phyloP scores from a whole-genome alignment of 2,329 filamentous ascomycete genomes.

The Grosmannia penicillata region DNA sequence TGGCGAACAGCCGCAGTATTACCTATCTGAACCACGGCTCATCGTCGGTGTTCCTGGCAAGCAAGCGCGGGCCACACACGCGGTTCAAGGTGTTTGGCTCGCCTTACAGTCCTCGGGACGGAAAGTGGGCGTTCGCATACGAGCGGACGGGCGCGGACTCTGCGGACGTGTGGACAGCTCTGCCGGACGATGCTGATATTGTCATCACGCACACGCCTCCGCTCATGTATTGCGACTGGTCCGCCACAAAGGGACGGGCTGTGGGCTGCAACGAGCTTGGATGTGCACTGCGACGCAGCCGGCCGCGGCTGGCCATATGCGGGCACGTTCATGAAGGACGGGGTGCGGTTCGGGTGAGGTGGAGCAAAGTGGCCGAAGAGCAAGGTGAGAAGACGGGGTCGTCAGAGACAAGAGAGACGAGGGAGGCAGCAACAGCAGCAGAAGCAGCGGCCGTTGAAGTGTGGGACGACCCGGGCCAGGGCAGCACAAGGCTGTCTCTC shows the following conservation, averaged over 20 bases:
- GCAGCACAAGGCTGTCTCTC: constrained; percentile 47
- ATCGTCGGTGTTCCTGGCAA: constrained; percentile 36
- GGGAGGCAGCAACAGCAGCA: constrained; percentile 20
- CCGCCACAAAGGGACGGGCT: constrained; percentile 18
- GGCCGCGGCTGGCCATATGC: constrained; percentile 51
- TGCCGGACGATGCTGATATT: constrained; percentile 48
- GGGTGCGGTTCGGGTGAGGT: constrained; percentile 47
- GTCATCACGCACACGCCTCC: constrained; percentile 60
- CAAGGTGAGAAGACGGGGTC: constrained; percentile 21
- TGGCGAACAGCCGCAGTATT: constrained; percentile 39
- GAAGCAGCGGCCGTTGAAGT: constrained; percentile 13
- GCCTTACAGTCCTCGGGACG: constrained; percentile 43
- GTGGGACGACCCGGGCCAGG: constrained; percentile 45
- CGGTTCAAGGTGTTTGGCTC: constrained; percentile 57
- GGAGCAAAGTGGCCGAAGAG: constrained; percentile 32
- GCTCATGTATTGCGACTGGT: constrained; percentile 40
- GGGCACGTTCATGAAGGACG: constrained; percentile 59
- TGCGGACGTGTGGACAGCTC: constrained; percentile 38
- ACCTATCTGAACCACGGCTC: constrained; percentile 50
- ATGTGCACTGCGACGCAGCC: constrained; percentile 40
- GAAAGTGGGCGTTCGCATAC: constrained; percentile 57
- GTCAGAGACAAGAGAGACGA: no score
- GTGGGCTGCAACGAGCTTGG: constrained; percentile 47
- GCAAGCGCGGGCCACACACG: constrained; percentile 39
- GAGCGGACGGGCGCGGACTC: constrained; percentile 11